phyloP scores from a whole-genome alignment of 371 early-diverging fungal species.

The Dinochytrium kinnereticum region DNA sequence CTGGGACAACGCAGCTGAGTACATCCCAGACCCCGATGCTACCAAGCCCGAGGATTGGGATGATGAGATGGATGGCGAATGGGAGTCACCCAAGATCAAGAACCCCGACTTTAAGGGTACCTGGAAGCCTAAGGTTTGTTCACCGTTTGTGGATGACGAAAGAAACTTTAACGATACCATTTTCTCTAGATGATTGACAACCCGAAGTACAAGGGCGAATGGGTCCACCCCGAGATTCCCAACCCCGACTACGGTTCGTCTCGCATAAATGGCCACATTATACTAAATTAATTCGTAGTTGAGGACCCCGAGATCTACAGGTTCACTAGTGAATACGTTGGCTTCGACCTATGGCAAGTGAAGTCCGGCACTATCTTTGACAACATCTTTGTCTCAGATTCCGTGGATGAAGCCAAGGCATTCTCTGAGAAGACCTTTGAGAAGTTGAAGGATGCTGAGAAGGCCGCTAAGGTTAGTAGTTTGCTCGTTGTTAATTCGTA shows the following conservation, averaged over 20 bases:
- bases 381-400: constrained; percentile 55
- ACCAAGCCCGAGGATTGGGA: constrained; percentile 92
- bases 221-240: constrained; percentile 49
- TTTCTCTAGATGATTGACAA: constrained; percentile 45
- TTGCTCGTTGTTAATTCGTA: neutral
- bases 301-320: constrained; percentile 42
- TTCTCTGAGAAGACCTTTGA: constrained; percentile 40
- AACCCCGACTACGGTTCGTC: constrained; percentile 46
- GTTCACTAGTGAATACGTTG: constrained; percentile 44
- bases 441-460: constrained; percentile 31
- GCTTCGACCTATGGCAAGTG: constrained; percentile 58
- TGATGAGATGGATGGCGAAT: constrained; percentile 75
- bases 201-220: constrained; percentile 50
- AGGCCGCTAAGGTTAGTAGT: constrained; percentile 29
- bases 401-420: constrained; percentile 46
- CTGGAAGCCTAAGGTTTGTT: constrained; percentile 43
- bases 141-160: neutral
- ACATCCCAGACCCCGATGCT: constrained; percentile 84
- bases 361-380: constrained; percentile 52
- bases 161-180: neutral
- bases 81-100: constrained; percentile 74
- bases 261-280: neutral
- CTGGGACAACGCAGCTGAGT: constrained; percentile 60
- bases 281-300: constrained; percentile 14
- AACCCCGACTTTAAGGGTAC: constrained; percentile 85